Evolutionary conservation across 1,284 basidiomycete species (phyloP).

Genomic region (Papiliotrema flavescens): DNA sequence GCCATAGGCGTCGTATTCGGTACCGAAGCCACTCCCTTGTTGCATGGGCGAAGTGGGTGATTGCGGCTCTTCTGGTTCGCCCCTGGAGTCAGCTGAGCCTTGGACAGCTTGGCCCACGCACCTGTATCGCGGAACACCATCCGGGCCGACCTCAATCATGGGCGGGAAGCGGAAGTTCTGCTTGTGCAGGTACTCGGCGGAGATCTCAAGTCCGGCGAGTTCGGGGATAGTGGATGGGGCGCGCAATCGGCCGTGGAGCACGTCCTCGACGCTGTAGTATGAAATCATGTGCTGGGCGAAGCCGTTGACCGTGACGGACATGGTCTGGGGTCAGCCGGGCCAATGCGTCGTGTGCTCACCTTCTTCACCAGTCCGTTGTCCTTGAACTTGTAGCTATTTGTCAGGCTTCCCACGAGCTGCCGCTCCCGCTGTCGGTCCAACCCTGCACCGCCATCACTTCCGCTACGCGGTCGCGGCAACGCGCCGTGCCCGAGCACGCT

Average conservation of each 20-base stretch:
- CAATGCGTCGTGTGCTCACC: conserved; percentile 53
- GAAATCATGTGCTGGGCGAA: conserved; percentile 92
- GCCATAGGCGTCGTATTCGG: conserved; percentile 20
- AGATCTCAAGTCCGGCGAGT: conserved; percentile 78
- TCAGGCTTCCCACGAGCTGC: conserved; percentile 78
- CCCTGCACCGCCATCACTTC: conserved; percentile 39
- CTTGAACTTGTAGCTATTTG: conserved; percentile 88
- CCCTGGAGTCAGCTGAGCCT: conserved; percentile 14
- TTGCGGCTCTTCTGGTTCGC: conserved; percentile 36
- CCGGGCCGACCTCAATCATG: conserved; percentile 74
- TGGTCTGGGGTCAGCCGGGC: conserved; percentile 60
- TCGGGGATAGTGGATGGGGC: conserved; percentile 86
- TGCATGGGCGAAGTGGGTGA: conserved; percentile 24
- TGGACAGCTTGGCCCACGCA: conserved; percentile 16
- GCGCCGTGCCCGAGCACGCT: conserved; percentile 25
- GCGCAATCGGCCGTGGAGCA: conserved; percentile 78
- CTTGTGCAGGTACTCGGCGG: conserved; percentile 82
- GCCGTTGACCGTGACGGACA: conserved; percentile 78
- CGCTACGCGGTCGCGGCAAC: conserved; percentile 24
- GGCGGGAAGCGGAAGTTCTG: conserved; percentile 87
- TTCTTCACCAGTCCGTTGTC: conserved; percentile 90
- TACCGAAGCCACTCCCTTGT: conserved; percentile 19
- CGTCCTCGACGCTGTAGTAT: conserved; percentile 92
- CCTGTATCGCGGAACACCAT: conserved; percentile 76
- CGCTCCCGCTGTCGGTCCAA: conserved; percentile 70